These are phyloP conservation scores for Apiospora koreana DNA, from an alignment of 2,329 filamentous ascomycete genomes.

Conservation along the genomic window DNA sequence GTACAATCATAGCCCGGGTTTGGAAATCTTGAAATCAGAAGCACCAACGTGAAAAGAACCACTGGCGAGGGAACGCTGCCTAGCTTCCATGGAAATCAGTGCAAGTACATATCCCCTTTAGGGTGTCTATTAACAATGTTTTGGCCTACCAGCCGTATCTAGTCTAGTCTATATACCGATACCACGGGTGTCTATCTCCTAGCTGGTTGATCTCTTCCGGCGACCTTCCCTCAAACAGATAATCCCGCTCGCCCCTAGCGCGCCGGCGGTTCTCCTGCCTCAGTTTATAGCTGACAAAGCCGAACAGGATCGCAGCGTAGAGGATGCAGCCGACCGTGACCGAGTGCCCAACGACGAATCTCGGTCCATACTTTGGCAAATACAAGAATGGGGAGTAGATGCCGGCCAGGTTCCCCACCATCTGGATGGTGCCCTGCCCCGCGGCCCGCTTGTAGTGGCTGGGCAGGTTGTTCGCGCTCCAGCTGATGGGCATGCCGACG, in stretches of 20 bases:
- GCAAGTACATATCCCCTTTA: too few relatives aligned
- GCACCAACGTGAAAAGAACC: too few relatives aligned
- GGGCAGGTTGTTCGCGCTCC: constrained; percentile 17
- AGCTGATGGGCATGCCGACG: constrained; percentile 17
- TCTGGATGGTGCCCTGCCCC: constrained; percentile 15
- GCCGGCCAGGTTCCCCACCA: constrained; percentile 14
- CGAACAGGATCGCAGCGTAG: not conserved
- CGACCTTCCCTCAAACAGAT: not conserved
- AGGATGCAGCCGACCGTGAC: not conserved
- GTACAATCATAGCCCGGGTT: too few relatives aligned
- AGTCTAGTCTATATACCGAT: constrained; percentile 6
- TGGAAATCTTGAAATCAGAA: too few relatives aligned
- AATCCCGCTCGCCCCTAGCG: not conserved
- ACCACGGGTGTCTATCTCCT: constrained; percentile 6
- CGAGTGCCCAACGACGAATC: constrained; percentile 3
- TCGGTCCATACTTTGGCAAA: not conserved
- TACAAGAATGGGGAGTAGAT: constrained; percentile 11
- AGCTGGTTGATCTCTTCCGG: constrained; percentile 1
- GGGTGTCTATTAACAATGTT: too few relatives aligned
- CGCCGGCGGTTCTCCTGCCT: not conserved
- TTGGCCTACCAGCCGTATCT: too few relatives aligned
- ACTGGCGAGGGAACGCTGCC: too few relatives aligned
- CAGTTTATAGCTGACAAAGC: not conserved
- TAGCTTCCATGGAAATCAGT: too few relatives aligned
- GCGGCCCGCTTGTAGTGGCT: constrained; percentile 16